Evolutionary conservation across 1,284 basidiomycete genomes (phyloP), one percentile per base, ranked within the genome.

Genomic region (Athelia psychrophila): DNA sequence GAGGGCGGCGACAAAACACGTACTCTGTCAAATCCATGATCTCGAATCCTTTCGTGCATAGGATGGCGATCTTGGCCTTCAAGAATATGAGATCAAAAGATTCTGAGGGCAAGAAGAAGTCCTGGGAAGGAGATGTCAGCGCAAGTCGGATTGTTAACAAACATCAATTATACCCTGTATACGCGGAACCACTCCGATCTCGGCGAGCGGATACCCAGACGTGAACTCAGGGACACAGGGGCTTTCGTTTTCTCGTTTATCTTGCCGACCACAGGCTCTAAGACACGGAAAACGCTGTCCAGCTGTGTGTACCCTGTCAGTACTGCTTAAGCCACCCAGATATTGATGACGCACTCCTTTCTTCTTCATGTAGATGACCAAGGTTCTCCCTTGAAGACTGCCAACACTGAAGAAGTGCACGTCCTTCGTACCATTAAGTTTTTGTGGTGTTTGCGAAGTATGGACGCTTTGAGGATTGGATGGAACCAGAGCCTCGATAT

Each of bases 391-490:
- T 32, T 86, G 82, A 33, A 96, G 77, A 54, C 86, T 86, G 19
- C 96, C 96, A 20, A 97, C 91, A 51, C 86, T 90, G 75, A 99
- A 98, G 73, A 96, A 98, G 55, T 91, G 84, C 8, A 98, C 94
- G 60, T 97, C 95, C 62, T 91, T 86, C 59, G 85, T 86, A 9
- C 91, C 88, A 62, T 90, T 93, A 30, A 98, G 77, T 58, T 93
- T 91, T 64, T 97, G 92, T 0, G 95, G 93, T 2, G 84, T 83
- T 56, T 87, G 84, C 0, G 82, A 79, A 8, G 82, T 81, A 60
- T 83, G 78, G 18, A 79, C 68, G 58, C 75, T 82, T 49, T 81
- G 78, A n/a, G 80, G 83, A 16, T 81, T 82, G 2, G 93, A 91
- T 0, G 96, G 96, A 12, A 98, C 95, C 15, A 99, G 80, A 0